Evolutionary conservation across 2,329 filamentous ascomycete species (phyloP).

Genomic region (Penicillium sp.): DNA sequence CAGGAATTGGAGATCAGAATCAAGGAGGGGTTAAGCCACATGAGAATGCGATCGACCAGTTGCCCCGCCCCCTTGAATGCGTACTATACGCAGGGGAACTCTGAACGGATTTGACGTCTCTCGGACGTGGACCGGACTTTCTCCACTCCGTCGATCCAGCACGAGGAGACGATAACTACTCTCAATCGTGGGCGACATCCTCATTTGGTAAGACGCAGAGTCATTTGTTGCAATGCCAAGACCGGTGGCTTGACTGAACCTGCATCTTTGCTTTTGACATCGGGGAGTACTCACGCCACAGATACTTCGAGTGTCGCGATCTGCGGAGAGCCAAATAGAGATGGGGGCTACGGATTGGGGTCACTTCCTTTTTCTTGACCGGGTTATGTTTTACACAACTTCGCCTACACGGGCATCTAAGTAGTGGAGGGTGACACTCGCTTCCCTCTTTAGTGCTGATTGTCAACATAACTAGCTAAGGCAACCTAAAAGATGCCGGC

Average conservation of each 20-base stretch:
- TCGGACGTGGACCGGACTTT: conserved; percentile 14
- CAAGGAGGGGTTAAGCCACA: conserved; percentile 12
- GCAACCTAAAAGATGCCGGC: conserved; percentile 10
- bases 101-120: neutral
- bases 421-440: neutral
- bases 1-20: neutral
- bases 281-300: conserved; percentile 9
- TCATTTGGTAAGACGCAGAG: conserved; percentile 17
- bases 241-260: conserved; percentile 18
- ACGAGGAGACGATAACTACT: conserved; percentile 16
- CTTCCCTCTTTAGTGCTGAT: neutral
- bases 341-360: neutral
- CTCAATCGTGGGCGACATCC: conserved; percentile 9
- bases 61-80: conserved; percentile 6
- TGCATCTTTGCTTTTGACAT: conserved; percentile 8
- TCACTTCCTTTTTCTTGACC: neutral
- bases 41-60: conserved; percentile 12
- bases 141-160: conserved; percentile 20
- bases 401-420: neutral
- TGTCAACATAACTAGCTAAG: conserved; percentile 1
- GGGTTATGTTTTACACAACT: neutral
- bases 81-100: conserved; percentile 6
- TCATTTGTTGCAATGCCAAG: conserved; percentile 24
- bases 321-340: conserved; percentile 20
- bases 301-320: conserved; percentile 10